Evolutionary conservation across 2,329 filamentous ascomycete genomes (phyloP).

Genomic region (Didymosphaeria variabile): DNA sequence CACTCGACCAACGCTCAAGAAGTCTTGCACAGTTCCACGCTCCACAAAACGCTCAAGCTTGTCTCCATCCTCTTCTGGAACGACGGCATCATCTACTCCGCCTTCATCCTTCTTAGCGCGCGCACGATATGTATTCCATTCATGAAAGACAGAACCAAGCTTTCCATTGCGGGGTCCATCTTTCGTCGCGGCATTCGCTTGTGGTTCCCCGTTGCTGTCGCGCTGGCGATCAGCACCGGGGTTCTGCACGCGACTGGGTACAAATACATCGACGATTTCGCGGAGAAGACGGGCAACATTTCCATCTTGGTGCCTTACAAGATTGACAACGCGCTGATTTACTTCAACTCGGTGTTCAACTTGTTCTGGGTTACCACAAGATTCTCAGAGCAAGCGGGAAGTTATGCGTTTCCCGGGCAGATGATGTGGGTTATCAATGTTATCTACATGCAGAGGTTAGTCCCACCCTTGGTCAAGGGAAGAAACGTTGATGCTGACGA

Average conservation of each 20-base stretch:
- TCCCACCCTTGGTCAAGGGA: not conserved
- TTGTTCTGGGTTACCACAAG: constrained; percentile 53
- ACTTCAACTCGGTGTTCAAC: constrained; percentile 55
- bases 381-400: constrained; percentile 49
- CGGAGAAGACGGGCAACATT: constrained; percentile 42
- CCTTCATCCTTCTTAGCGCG: constrained; percentile 55
- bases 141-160: constrained; percentile 41
- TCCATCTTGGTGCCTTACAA: constrained; percentile 40
- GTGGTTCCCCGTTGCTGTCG: constrained; percentile 49
- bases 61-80: constrained; percentile 55
- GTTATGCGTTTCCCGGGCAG: constrained; percentile 51
- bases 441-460: constrained; percentile 51
- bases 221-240: constrained; percentile 48
- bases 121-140: constrained; percentile 53
- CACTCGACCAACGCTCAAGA: constrained; percentile 39
- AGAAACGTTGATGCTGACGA: not conserved
- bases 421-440: constrained; percentile 54
- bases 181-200: constrained; percentile 53
- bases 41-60: constrained; percentile 49
- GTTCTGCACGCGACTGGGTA: constrained; percentile 32
- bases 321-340: constrained; percentile 47
- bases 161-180: constrained; percentile 45
- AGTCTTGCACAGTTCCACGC: constrained; percentile 43
- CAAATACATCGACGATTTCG: constrained; percentile 47
- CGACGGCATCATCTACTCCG: constrained; percentile 51